Conservation (phyloP, 306 rosid genomes). For the Acacia acuminata region DNA sequence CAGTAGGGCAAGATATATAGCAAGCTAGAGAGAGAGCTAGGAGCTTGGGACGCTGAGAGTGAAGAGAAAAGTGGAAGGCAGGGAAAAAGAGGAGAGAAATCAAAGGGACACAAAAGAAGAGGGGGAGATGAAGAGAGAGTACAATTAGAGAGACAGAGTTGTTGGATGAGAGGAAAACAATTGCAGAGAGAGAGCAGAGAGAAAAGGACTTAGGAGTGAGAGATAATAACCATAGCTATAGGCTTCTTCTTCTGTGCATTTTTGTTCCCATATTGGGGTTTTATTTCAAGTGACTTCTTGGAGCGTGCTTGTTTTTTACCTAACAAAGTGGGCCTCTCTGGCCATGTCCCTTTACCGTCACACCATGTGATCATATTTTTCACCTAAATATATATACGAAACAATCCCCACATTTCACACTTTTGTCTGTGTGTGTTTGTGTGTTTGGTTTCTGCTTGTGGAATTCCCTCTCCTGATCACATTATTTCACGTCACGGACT, state of each 20-base stretch:
- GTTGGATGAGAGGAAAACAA: constrained; percentile 82
- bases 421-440: background rate
- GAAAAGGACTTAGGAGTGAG: constrained; percentile 15
- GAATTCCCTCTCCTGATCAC: constrained; percentile 35
- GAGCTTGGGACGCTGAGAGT: constrained; percentile 41
- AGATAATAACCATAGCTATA: background rate
- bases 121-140: constrained; percentile 17
- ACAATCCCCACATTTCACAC: constrained; percentile 33
- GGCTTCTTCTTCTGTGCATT: constrained; percentile 34
- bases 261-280: constrained; percentile 82
- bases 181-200: constrained; percentile 51
- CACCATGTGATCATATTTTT: constrained; percentile 67
- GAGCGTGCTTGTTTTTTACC: constrained; percentile 66
- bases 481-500: constrained; percentile 24
- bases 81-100: background rate
- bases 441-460: background rate
- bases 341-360: constrained; percentile 61
- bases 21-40: background rate
- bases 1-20: constrained; percentile 22
- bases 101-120: constrained; percentile 57
- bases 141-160: constrained; percentile 49
- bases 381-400: constrained; percentile 17
- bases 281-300: constrained; percentile 61
- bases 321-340: constrained; percentile 89
- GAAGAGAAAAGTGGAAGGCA: background rate